A percentile compares a stretch with the other conserved stretches of the same genome.
Evolutionary conservation across 106 monocot species (phyloP).

Genomic region (Ottelia alismoides): DNA sequence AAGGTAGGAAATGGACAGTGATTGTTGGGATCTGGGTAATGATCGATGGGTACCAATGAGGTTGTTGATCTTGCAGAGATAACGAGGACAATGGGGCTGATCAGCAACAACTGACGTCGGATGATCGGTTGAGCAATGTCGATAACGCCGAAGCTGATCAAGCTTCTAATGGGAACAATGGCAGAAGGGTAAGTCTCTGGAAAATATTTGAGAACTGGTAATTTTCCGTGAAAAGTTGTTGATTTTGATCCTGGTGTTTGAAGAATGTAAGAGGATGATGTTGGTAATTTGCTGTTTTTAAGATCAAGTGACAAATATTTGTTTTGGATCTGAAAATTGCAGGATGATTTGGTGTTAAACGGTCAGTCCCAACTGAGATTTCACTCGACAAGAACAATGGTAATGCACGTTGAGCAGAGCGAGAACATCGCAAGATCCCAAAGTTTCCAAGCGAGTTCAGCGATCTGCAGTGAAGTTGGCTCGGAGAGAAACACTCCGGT

Average conservation of each 20-base stretch:
- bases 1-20: no score
- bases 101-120: constrained; percentile 53
- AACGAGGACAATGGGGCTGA: constrained; percentile 27
- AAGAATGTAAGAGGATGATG: background rate
- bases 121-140: no score
- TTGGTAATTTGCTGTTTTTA: background rate
- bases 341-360: constrained; percentile 22
- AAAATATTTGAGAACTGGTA: no score
- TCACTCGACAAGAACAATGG: constrained; percentile 25
- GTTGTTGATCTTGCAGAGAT: constrained; percentile 35
- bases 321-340: constrained; percentile 1
- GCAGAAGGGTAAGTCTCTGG: no score
- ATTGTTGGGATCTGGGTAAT: no score
- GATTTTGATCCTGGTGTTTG: no score
- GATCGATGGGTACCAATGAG: no score
- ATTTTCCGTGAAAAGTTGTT: no score
- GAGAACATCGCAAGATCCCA: constrained; percentile 38
- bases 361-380: constrained; percentile 19
- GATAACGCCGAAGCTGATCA: no score
- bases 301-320: background rate
- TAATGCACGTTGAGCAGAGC: constrained; percentile 16
- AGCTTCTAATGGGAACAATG: no score
- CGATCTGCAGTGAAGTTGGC: constrained; percentile 52
- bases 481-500: constrained; percentile 53
- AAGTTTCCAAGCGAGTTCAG: constrained; percentile 71